These are phyloP conservation scores for Zygosaccharomyces pseudorouxii DNA, from an alignment of 805 yeast genomes.

Conservation along the genomic window DNA sequence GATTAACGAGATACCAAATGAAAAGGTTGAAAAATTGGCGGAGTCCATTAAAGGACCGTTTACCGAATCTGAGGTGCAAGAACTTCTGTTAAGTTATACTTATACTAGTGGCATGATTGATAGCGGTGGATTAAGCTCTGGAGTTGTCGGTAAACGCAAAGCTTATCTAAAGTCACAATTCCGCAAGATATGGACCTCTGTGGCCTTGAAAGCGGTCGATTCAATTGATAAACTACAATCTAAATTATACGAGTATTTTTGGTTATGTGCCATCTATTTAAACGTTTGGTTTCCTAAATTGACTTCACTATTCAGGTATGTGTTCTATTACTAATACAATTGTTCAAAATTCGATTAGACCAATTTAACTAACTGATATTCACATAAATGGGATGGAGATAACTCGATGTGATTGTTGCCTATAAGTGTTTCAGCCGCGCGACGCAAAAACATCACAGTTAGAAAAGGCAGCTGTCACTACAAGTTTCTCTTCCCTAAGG, in stretches of 20 bases:
- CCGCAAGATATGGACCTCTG: conserved; percentile 11
- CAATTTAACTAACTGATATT: neutral
- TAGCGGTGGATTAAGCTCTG: neutral
- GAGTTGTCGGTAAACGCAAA: neutral
- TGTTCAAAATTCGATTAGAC: neutral
- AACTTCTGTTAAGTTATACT: conserved; percentile 12
- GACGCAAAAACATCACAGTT: conserved; percentile 3
- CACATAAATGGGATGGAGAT: neutral
- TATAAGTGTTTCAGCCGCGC: neutral
- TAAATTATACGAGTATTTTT: conserved; percentile 21
- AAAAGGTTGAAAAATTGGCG: conserved; percentile 8
- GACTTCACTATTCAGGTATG: conserved; percentile 24
- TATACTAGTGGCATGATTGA: conserved; percentile 4
- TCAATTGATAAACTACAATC: conserved; percentile 18
- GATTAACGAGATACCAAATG: conserved; percentile 15
- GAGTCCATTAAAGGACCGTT: conserved; percentile 10
- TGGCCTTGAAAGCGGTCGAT: conserved; percentile 10
- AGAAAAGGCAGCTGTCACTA: neutral
- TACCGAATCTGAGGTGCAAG: conserved; percentile 19
- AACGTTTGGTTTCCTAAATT: conserved; percentile 25
- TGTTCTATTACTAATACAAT: neutral
- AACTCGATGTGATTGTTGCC: neutral
- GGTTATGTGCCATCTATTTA: conserved; percentile 21
- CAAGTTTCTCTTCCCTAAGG: neutral
- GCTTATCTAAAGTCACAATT: conserved; percentile 3